Evolutionary conservation across 441 rosid genomes (phyloP).

Genomic region (Iberis amara): DNA sequence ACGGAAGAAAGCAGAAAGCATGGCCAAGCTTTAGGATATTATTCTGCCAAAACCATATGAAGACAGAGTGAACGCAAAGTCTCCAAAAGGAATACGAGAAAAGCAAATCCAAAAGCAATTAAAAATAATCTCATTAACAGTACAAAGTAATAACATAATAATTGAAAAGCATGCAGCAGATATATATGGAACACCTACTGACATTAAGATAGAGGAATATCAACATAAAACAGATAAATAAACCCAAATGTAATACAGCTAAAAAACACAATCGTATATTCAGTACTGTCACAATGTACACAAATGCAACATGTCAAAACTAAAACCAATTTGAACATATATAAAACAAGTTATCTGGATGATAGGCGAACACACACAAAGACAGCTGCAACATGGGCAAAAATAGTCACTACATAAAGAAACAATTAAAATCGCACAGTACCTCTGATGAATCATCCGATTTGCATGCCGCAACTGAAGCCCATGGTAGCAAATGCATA

Average conservation of each 20-base stretch:
- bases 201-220: neutral
- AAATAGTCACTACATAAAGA: neutral
- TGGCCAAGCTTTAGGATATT: slow-evolving; percentile 69
- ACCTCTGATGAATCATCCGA: slow-evolving; percentile 65
- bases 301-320: neutral
- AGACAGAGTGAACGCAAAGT: slow-evolving; percentile 27
- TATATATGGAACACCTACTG: slow-evolving; percentile 1
- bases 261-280: neutral
- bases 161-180: slow-evolving; percentile 14
- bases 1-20: slow-evolving; percentile 96
- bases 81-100: slow-evolving; percentile 11
- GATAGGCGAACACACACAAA: slow-evolving; percentile 8
- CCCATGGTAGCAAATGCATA: slow-evolving; percentile 95
- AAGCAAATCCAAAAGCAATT: slow-evolving; percentile 12
- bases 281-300: slow-evolving; percentile 16
- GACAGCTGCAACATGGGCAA: neutral
- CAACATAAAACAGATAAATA: slow-evolving; percentile 5
- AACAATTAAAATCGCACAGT: slow-evolving; percentile 29
- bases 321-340: neutral
- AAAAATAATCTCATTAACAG: slow-evolving; percentile 2
- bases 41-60: slow-evolving; percentile 46
- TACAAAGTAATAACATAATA: slow-evolving; percentile 10
- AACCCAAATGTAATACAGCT: neutral
- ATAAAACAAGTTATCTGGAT: slow-evolving; percentile 1
- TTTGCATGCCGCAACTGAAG: slow-evolving; percentile 89